These are phyloP conservation scores for Yamadazyma diddensiae DNA, from an alignment of 1,139 yeast species.

Conservation along the genomic window DNA sequence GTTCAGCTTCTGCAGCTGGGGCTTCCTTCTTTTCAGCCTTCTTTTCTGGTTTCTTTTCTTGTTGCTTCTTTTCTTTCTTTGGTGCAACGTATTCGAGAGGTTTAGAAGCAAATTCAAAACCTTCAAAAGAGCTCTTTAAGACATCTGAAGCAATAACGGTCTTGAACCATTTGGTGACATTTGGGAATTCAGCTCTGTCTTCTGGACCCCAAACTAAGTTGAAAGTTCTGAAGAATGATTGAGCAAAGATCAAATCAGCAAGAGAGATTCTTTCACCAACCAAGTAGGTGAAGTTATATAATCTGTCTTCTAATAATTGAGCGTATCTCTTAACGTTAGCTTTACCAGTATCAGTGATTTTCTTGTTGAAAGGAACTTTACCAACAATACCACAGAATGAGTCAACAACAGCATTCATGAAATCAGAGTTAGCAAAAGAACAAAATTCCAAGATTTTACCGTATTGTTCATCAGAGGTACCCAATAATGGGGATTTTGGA, in stretches of 20 bases:
- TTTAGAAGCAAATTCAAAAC: constrained; percentile 59
- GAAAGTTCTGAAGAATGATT: constrained; percentile 64
- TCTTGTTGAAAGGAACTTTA: constrained; percentile 68
- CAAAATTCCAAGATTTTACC: constrained; percentile 77
- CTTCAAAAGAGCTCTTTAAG: constrained; percentile 41
- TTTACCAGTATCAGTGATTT: constrained; percentile 57
- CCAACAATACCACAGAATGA: constrained; percentile 37
- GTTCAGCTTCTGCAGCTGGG: constrained; percentile 42
- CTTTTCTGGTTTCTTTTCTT: constrained; percentile 22
- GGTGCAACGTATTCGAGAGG: constrained; percentile 72
- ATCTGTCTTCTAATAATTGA: constrained; percentile 58
- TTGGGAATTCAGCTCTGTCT: constrained; percentile 77
- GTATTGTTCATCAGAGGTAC: constrained; percentile 63
- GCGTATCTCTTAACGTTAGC: constrained; percentile 39
- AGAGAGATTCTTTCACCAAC: constrained; percentile 86
- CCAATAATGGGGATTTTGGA: constrained; percentile 44
- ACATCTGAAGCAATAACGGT: constrained; percentile 61
- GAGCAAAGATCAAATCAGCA: constrained; percentile 76
- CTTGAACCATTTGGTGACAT: constrained; percentile 80
- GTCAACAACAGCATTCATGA: constrained; percentile 41
- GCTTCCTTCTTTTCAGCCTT: constrained; percentile 37
- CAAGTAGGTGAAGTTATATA: constrained; percentile 75
- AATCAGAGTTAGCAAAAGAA: constrained; percentile 76
- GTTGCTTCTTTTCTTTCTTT: constrained; percentile 68
- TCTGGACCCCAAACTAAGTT: constrained; percentile 64